These are phyloP conservation scores for Pythium sp. DNA, from an alignment of 352 stramenopile genomes.

Conservation along the genomic window DNA sequence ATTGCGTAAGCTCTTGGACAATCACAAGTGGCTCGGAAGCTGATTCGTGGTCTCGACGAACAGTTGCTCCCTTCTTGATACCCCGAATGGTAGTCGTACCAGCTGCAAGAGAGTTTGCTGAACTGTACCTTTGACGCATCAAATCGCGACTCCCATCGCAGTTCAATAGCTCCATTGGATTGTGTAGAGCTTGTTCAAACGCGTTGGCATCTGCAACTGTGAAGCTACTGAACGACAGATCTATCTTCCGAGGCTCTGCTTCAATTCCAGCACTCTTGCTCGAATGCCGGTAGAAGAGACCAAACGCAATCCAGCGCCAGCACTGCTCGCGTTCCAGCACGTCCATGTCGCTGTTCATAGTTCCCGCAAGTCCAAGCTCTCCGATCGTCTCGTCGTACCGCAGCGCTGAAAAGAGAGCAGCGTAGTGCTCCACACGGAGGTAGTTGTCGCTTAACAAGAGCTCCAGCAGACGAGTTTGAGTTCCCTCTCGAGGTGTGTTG, in stretches of 20 bases:
- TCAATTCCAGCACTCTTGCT: neutral
- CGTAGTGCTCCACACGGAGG: neutral
- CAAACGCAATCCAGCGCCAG: conserved; percentile 1
- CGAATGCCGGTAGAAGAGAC: neutral
- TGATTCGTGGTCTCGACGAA: neutral
- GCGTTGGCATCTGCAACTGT: neutral
- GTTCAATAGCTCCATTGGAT: neutral
- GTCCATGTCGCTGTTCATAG: neutral
- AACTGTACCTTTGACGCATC: neutral
- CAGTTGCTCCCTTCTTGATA: neutral
- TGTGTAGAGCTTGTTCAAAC: neutral
- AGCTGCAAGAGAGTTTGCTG: neutral
- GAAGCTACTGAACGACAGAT: neutral
- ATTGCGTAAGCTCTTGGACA: neutral
- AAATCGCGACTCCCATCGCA: neutral
- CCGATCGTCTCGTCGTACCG: neutral
- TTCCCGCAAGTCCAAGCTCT: neutral
- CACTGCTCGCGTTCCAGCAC: neutral
- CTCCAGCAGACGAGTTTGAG: neutral
- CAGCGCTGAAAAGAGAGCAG: neutral
- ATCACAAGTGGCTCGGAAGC: neutral
- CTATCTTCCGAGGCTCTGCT: neutral
- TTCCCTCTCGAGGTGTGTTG: neutral
- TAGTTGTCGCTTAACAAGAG: neutral
- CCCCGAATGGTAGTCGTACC: neutral